Conservation (phyloP, 768 basidiomycete species). For the Gelatoporia subvermispora region DNA sequence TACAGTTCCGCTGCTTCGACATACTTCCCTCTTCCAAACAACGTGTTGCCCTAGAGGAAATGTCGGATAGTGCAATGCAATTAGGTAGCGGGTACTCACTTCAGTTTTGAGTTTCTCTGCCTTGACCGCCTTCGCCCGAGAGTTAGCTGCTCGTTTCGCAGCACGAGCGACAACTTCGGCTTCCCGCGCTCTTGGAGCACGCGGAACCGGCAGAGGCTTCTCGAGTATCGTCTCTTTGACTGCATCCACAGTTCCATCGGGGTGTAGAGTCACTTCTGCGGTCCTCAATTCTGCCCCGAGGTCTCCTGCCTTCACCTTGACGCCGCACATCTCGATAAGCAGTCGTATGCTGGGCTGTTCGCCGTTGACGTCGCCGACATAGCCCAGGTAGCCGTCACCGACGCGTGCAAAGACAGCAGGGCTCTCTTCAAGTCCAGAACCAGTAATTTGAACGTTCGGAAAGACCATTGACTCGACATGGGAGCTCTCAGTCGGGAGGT, state of each 20-base stretch:
- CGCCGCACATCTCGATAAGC: constrained; percentile 13
- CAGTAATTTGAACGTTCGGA: constrained; percentile 2
- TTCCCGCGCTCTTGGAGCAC: not conserved
- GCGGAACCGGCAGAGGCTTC: not conserved
- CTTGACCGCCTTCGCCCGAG: constrained; percentile 12
- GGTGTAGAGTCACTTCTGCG: not conserved
- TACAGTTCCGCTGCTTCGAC: constrained; percentile 36
- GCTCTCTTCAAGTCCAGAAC: constrained; percentile 16
- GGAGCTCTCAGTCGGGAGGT: constrained; percentile 18
- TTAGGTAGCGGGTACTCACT: constrained; percentile 15
- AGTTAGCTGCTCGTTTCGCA: constrained; percentile 15
- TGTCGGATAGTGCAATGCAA: too few relatives aligned
- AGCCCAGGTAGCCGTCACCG: constrained; percentile 30
- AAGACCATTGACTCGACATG: constrained; percentile 21
- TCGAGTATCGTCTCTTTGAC: not conserved
- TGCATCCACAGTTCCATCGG: not conserved
- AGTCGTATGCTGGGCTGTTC: constrained; percentile 7
- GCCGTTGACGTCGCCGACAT: constrained; percentile 29
- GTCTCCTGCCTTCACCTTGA: constrained; percentile 6
- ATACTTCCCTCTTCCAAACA: constrained; percentile 35
- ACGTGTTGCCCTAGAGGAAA: constrained; percentile 43
- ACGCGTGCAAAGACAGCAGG: constrained; percentile 15
- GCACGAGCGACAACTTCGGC: constrained; percentile 11
- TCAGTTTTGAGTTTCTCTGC: constrained; percentile 28
- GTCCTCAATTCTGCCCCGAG: constrained; percentile 1